A percentile compares a stretch with the other conserved stretches of the same genome.
Evolutionary conservation across 495 filamentous ascomycete species (phyloP).

Genomic region (Aspergillus affinis): DNA sequence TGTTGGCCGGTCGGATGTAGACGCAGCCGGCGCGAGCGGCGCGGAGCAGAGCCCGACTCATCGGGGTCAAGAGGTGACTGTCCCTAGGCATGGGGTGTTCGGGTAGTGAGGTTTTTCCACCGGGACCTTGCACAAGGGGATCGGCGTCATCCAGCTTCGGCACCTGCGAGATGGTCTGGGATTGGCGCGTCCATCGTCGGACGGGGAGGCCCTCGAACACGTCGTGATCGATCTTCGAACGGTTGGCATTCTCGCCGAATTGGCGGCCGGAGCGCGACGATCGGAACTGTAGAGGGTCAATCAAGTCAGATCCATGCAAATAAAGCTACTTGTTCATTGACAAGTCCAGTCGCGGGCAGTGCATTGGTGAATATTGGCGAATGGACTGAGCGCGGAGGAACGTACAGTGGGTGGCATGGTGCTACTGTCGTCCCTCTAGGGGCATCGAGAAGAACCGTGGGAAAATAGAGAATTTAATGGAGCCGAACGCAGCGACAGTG

Average conservation of each 20-base stretch:
- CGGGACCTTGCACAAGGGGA: constrained; percentile 54
- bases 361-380: background rate
- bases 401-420: constrained; percentile 47
- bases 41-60: constrained; percentile 81
- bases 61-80: constrained; percentile 71
- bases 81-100: constrained; percentile 83
- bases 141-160: constrained; percentile 53
- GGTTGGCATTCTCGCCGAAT: constrained; percentile 57
- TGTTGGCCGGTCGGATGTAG: constrained; percentile 51
- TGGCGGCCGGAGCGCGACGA: constrained; percentile 47
- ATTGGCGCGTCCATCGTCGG: constrained; percentile 80
- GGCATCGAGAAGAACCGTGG: background rate
- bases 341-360: no score
- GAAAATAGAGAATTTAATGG: background rate
- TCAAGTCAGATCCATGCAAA: background rate
- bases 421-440: constrained; percentile 9
- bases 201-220: constrained; percentile 93
- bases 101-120: constrained; percentile 45
- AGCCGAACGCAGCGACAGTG: background rate
- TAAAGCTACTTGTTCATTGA: background rate
- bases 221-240: constrained; percentile 84
- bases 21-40: constrained; percentile 73
- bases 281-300: constrained; percentile 38
- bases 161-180: constrained; percentile 67
- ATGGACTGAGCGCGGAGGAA: constrained; percentile 20